phyloP scores from a whole-genome alignment of 805 yeast genomes.

The Ogataea ramenticola region DNA sequence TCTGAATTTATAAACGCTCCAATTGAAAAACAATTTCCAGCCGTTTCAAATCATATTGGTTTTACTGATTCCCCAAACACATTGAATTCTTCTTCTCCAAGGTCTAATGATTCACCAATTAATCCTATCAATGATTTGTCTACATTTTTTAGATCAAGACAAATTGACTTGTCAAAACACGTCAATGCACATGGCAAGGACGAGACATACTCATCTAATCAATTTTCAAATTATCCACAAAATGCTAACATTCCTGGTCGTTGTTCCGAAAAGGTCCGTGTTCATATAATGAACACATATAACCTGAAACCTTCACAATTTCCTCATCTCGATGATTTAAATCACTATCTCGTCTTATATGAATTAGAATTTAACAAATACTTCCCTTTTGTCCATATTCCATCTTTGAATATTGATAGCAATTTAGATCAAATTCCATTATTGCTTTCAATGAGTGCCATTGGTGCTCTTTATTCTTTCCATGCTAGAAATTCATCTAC shows the following conservation, averaged over 20 bases:
- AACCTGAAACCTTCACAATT: conserved; percentile 52
- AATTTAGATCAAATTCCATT: conserved; percentile 55
- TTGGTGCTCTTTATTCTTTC: conserved; percentile 83
- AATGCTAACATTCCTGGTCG: conserved; percentile 15
- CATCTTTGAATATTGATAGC: conserved; percentile 42
- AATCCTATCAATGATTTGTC: conserved; percentile 42
- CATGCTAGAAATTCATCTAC: conserved; percentile 71
- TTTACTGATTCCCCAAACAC: conserved; percentile 34
- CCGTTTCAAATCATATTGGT: conserved; percentile 51
- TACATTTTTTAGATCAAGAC: conserved; percentile 56
- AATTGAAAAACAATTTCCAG: conserved; percentile 49
- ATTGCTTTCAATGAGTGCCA: conserved; percentile 71
- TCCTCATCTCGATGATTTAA: conserved; percentile 71
- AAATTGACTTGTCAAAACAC: conserved; percentile 55
- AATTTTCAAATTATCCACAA: not conserved
- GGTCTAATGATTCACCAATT: conserved; percentile 12
- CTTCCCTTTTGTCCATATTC: conserved; percentile 79
- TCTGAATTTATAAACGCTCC: conserved; percentile 65
- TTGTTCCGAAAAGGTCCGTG: conserved; percentile 46
- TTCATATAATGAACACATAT: conserved; percentile 45
- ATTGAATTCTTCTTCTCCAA: conserved; percentile 4
- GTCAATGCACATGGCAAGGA: conserved; percentile 10
- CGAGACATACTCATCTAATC: not conserved
- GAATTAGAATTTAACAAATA: conserved; percentile 73
- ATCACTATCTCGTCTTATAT: conserved; percentile 67